Base-by-base conservation (phyloP, 805 yeast species). In the Barnettozyma vustinii region DNA sequence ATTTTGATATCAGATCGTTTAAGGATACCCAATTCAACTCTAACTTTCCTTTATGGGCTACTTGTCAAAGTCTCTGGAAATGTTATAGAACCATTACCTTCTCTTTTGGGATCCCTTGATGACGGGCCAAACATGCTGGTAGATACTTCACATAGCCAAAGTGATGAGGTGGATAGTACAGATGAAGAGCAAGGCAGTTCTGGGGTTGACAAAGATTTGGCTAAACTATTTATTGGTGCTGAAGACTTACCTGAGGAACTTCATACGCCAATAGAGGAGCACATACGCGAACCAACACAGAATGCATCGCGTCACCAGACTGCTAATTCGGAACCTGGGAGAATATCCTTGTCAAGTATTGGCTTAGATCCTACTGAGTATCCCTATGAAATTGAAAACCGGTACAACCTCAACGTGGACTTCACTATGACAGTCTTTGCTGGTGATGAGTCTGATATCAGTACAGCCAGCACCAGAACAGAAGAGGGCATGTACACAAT, bases 1-100 rank as follows among this genome's bases (percentile, higher is more conserved):
- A 43, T 57, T 9, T 42, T 51, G 36, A 20, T 51, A 6, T 44
- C 59, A 10, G 59, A 56, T 35, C 16, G 20, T 3, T 26, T 41
- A 3, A 36, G 39, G 1, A 44, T 46, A 10, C 49, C 48, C 15
- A 48, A 50, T 25, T 51, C 58, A 10, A 46, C 44, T 19, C 32
- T 51, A 15, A 51, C 51, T 7, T 51, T 47, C 19, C 23, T 55
- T 4, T 53, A 55, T 19, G 55, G 51, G 3, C 25, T 46, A 18
- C 41, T 43, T 16, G 8, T 39, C 15, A 46, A 21, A 15, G 9
- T 49, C 8, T 40, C 26, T 2, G n/a, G 18, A 8, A 40, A 26
- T 21, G 12, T 20, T 4, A 16, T 25, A 9, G 43, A 25, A 9
- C 33, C 33, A 16, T 4, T 26, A 19, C 27, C 19, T 13, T 27